phyloP scores from a whole-genome alignment of 371 early-diverging fungal species.

The Haplosporangium sp. region DNA sequence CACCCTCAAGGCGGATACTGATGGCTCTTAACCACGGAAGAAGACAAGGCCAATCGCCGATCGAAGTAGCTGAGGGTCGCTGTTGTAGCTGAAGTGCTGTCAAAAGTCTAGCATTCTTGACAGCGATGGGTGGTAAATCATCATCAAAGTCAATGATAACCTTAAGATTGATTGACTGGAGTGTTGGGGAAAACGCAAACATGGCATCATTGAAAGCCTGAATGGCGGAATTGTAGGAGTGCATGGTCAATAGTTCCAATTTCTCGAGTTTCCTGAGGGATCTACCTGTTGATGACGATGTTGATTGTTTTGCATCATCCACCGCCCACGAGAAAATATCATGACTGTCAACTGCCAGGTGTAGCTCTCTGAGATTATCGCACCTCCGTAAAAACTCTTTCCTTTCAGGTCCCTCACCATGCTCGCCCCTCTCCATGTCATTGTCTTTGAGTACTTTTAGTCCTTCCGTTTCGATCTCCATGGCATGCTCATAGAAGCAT shows the following conservation, averaged over 20 bases:
- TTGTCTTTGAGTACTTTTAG: background rate
- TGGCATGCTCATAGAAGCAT: conserved; percentile 13
- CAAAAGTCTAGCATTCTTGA: background rate
- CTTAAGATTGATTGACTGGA: background rate
- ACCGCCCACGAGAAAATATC: background rate
- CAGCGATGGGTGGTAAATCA: background rate
- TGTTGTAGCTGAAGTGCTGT: background rate
- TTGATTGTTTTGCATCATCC: background rate
- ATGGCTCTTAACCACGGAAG: background rate
- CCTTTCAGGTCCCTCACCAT: background rate
- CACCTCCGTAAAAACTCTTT: background rate
- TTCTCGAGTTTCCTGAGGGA: background rate
- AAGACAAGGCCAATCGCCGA: background rate
- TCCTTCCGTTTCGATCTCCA: background rate
- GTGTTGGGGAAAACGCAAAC: background rate
- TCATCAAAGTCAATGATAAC: background rate
- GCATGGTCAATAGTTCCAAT: background rate
- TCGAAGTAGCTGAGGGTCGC: background rate
- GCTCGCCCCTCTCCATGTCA: background rate
- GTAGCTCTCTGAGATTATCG: background rate
- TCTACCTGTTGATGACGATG: background rate
- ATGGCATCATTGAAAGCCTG: background rate
- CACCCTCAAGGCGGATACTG: background rate
- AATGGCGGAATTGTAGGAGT: background rate
- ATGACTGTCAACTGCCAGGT: background rate